phyloP scores from a whole-genome alignment of 2,329 filamentous ascomycete species.

The Colletotrichum siamense region DNA sequence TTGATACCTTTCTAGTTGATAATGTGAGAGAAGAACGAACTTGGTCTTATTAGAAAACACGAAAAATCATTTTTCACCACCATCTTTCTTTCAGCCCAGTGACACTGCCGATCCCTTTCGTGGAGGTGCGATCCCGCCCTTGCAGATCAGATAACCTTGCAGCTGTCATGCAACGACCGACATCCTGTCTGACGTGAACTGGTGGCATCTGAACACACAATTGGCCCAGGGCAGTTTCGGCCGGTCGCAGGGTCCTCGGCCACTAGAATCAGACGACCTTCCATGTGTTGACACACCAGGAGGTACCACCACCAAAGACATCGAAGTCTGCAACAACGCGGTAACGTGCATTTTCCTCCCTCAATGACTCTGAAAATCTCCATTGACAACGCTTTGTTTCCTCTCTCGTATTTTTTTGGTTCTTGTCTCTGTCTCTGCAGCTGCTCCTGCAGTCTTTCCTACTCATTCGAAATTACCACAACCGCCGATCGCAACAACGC shows the following conservation, averaged over 20 bases:
- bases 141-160: conserved; percentile 16
- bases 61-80: not conserved
- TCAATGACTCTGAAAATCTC: not conserved
- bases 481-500: not conserved
- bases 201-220: not conserved
- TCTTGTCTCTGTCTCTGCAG: not conserved
- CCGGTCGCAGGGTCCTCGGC: not conserved
- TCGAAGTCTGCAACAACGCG: not conserved
- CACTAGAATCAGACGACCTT: not conserved
- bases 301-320: not conserved
- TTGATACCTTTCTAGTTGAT: conserved; percentile 22
- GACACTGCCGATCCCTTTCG: conserved; percentile 9
- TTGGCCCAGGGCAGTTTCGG: not conserved
- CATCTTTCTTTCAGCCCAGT: not conserved
- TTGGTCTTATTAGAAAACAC: not conserved
- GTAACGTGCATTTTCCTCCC: not conserved
- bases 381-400: not conserved
- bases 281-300: not conserved
- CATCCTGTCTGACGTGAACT: conserved; percentile 8
- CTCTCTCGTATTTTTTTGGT: not conserved
- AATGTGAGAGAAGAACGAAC: conserved; percentile 17
- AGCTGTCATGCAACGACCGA: conserved; percentile 8
- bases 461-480: not conserved
- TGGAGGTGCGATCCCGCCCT: not conserved
- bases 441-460: not conserved